Percentiles rank a stretch among this genome's conserved stretches.
phyloP scores from a whole-genome alignment of 2,329 filamentous ascomycete species.

The Alternaria solani region DNA sequence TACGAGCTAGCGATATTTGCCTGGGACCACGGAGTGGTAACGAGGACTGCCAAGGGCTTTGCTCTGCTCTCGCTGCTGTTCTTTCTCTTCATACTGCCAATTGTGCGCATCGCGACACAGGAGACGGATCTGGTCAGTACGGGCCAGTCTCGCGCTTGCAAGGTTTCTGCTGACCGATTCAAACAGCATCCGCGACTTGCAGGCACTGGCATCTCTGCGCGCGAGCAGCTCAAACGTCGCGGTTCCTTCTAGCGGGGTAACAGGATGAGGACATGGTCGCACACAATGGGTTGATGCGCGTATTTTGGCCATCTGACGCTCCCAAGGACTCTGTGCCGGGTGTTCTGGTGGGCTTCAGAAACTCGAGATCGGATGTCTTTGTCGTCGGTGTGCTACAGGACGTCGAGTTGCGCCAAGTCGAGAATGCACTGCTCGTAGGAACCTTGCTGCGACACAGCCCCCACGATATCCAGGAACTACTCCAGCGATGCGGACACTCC shows the following conservation, averaged over 20 bases:
- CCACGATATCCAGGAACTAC: constrained; percentile 81
- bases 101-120: constrained; percentile 80
- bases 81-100: constrained; percentile 81
- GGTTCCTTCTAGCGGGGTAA: constrained; percentile 80
- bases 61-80: constrained; percentile 83
- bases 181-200: constrained; percentile 80
- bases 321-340: constrained; percentile 76
- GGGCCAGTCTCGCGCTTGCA: neutral
- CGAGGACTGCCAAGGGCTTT: constrained; percentile 86
- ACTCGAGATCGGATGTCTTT: constrained; percentile 88
- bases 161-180: constrained; percentile 17
- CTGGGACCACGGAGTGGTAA: constrained; percentile 97
- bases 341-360: constrained; percentile 93
- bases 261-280: constrained; percentile 70
- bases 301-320: constrained; percentile 97
- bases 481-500: constrained; percentile 81
- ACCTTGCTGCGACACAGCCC: constrained; percentile 83
- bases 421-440: constrained; percentile 83
- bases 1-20: constrained; percentile 98
- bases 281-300: constrained; percentile 88
- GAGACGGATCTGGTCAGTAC: constrained; percentile 79
- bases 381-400: constrained; percentile 89
- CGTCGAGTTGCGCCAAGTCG: constrained; percentile 76
- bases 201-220: constrained; percentile 84
- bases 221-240: constrained; percentile 91